These are phyloP conservation scores for Linderniella brevidens DNA, from an alignment of 257 asterid species.

Conservation along the genomic window DNA sequence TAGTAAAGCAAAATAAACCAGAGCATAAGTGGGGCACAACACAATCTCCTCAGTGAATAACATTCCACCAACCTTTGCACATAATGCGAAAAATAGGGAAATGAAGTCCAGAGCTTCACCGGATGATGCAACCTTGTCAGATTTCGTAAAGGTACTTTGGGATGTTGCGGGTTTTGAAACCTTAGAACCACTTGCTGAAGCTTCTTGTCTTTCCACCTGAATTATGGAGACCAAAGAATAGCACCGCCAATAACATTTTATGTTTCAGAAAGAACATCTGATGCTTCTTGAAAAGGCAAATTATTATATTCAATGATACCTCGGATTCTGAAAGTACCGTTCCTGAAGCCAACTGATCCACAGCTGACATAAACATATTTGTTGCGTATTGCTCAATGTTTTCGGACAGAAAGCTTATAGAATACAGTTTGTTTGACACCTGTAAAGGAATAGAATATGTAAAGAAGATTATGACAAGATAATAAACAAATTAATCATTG, in stretches of 20 bases:
- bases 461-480: too few relatives aligned
- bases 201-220: conserved; percentile 53
- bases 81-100: conserved; percentile 75
- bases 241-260: too few relatives aligned
- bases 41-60: conserved; percentile 4
- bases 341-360: conserved; percentile 37
- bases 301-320: conserved; percentile 27
- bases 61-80: conserved; percentile 55
- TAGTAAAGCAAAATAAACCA: conserved; percentile 18
- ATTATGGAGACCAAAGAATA: conserved; percentile 5
- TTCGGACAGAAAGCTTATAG: conserved; percentile 44
- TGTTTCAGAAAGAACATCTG: too few relatives aligned
- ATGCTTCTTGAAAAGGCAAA: too few relatives aligned
- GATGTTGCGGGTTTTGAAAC: conserved; percentile 49
- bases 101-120: conserved; percentile 54
- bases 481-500: too few relatives aligned
- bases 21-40: conserved; percentile 5
- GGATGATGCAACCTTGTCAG: conserved; percentile 27
- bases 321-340: conserved; percentile 30
- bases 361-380: conserved; percentile 59
- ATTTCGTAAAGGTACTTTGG: conserved; percentile 28
- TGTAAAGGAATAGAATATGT: conserved; percentile 9
- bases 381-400: conserved; percentile 71
- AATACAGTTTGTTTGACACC: conserved; percentile 85
- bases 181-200: conserved; percentile 78